phyloP scores from a whole-genome alignment of 1,139 yeast species.

The Diutina ranongensis region DNA sequence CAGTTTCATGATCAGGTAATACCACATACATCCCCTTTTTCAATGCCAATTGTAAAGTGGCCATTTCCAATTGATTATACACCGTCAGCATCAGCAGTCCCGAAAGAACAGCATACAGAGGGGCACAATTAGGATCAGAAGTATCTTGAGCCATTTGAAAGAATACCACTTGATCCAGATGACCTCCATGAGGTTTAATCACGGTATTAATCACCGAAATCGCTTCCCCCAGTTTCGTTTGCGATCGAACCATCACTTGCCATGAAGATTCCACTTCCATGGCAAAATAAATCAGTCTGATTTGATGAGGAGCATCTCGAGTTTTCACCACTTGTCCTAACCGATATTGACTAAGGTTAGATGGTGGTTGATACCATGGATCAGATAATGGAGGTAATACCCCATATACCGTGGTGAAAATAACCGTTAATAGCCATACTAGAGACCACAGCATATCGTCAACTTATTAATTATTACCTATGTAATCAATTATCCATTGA shows the following conservation, averaged over 20 bases:
- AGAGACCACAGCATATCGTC: too few species aligned
- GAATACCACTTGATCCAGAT: constrained; percentile 8
- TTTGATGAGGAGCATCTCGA: not conserved
- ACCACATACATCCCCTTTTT: constrained; percentile 22
- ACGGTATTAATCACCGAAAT: constrained; percentile 9
- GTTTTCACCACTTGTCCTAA: not conserved
- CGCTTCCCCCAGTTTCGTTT: constrained; percentile 1
- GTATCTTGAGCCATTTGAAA: constrained; percentile 10
- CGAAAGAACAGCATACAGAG: constrained; percentile 9
- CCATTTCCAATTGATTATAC: constrained; percentile 11
- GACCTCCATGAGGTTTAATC: constrained; percentile 10
- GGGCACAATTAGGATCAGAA: constrained; percentile 9
- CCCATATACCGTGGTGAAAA: not conserved
- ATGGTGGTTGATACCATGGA: not conserved
- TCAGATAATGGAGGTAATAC: not conserved
- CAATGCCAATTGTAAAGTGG: constrained; percentile 15
- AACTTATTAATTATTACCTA: too few species aligned
- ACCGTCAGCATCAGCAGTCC: constrained; percentile 8
- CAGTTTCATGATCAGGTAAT: constrained; percentile 25
- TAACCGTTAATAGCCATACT: not conserved
- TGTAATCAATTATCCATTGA: too few species aligned
- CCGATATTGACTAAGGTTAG: not conserved
- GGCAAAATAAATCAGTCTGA: not conserved
- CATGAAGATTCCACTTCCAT: not conserved
- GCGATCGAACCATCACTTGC: constrained; percentile 3